Conservation (phyloP, 768 basidiomycete species). For the Lactarius deliciosus region DNA sequence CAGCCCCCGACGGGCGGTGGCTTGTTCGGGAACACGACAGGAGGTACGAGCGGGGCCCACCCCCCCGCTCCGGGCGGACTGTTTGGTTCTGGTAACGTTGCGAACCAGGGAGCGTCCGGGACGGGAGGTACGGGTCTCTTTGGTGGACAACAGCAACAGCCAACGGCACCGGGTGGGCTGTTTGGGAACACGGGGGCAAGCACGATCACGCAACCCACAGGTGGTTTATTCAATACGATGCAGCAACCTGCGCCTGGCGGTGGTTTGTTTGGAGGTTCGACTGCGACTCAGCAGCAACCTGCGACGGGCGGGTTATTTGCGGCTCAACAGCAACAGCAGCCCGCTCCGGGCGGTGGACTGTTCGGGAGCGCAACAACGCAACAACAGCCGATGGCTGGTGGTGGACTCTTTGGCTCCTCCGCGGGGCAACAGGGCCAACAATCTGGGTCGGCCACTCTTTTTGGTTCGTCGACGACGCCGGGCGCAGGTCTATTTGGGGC, state of each 20-base stretch:
- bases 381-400: constrained; percentile 11
- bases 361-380: constrained; percentile 30
- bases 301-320: constrained; percentile 33
- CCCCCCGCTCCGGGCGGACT: constrained; percentile 31
- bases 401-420: constrained; percentile 21
- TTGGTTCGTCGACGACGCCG: constrained; percentile 11
- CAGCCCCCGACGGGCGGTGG: constrained; percentile 32
- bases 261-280: constrained; percentile 32
- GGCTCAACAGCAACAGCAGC: constrained; percentile 22
- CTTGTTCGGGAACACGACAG: constrained; percentile 34
- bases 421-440: constrained; percentile 11
- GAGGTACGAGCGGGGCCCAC: constrained; percentile 18
- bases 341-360: constrained; percentile 26
- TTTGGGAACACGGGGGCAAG: constrained; percentile 27
- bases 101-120: constrained; percentile 24
- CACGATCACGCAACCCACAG: constrained; percentile 29
- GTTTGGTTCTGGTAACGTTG: constrained; percentile 27
- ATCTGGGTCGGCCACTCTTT: constrained; percentile 10
- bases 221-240: constrained; percentile 29
- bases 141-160: constrained; percentile 29
- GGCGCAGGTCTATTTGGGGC: constrained; percentile 7
- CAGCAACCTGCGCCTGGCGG: constrained; percentile 25
- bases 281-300: constrained; percentile 19
- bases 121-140: constrained; percentile 25
- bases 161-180: constrained; percentile 19